Conservation (phyloP, 257 asterid genomes). For the Primulina huaijiensis region DNA sequence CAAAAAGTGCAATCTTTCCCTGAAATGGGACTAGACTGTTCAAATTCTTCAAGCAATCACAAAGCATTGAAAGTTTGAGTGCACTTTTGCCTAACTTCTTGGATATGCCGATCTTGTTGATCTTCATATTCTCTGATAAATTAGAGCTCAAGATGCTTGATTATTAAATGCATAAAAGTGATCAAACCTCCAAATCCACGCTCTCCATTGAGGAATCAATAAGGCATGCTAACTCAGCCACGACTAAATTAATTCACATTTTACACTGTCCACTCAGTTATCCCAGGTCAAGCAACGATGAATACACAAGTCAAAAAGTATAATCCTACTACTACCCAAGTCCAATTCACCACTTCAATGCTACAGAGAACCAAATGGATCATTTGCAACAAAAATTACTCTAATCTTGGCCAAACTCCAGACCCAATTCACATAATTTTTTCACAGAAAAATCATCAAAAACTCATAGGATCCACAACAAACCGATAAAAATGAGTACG, state of each 20-base stretch:
- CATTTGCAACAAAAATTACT: conserved; percentile 7
- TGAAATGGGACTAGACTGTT: conserved; percentile 7
- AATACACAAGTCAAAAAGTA: neutral
- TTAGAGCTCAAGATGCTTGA: conserved; percentile 17
- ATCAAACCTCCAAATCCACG: conserved; percentile 21
- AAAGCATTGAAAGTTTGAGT: neutral
- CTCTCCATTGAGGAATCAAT: neutral
- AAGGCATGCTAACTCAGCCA: conserved; percentile 3
- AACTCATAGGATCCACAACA: neutral
- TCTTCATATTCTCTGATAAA: conserved; percentile 4
- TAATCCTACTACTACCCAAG: neutral
- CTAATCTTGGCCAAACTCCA: conserved; percentile 2
- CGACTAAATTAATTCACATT: neutral
- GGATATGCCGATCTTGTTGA: conserved; percentile 2
- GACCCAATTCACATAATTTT: conserved; percentile 17
- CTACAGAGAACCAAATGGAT: neutral
- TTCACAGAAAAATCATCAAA: conserved; percentile 6
- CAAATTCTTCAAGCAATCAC: conserved; percentile 12
- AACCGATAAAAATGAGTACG: neutral
- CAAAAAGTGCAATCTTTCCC: conserved; percentile 4
- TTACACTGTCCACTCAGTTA: neutral
- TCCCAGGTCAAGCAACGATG: neutral
- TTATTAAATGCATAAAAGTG: neutral
- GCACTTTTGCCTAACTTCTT: conserved; percentile 9
- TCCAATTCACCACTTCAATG: neutral